These are phyloP conservation scores for Phytophthora hibernalis DNA, from an alignment of 352 stramenopile genomes.

Conservation along the genomic window DNA sequence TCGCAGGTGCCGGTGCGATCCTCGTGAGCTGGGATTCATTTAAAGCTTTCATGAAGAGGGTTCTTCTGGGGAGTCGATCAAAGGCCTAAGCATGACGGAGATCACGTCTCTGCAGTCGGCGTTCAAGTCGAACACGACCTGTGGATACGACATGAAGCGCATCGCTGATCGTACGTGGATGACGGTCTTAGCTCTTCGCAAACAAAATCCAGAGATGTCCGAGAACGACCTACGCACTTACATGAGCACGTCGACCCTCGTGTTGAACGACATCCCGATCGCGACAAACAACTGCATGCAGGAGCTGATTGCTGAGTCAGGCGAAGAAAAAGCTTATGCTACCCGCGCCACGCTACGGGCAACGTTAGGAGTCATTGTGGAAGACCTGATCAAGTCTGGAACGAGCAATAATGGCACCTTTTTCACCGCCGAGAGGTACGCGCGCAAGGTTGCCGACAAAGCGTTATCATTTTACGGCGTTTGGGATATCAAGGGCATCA, in stretches of 20 bases:
- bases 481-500: slow-evolving; percentile 47
- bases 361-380: slow-evolving; percentile 50
- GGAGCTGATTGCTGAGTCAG: slow-evolving; percentile 29
- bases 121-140: slow-evolving; percentile 27
- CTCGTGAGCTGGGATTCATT: slow-evolving; percentile 25
- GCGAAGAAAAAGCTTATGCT: slow-evolving; percentile 13
- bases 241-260: slow-evolving; percentile 39
- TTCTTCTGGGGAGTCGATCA: slow-evolving; percentile 21
- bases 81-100: slow-evolving; percentile 11
- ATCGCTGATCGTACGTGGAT: slow-evolving; percentile 28
- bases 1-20: slow-evolving; percentile 31
- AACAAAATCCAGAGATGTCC: slow-evolving; percentile 18
- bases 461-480: slow-evolving; percentile 38
- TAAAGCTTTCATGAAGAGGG: slow-evolving; percentile 19
- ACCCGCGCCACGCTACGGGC: slow-evolving; percentile 46
- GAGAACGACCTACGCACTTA: slow-evolving; percentile 25
- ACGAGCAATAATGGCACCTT: slow-evolving; percentile 35
- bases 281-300: slow-evolving; percentile 45
- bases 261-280: slow-evolving; percentile 50
- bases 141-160: slow-evolving; percentile 30
- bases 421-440: slow-evolving; percentile 35
- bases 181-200: slow-evolving; percentile 16
- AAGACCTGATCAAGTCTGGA: slow-evolving; percentile 41
- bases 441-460: slow-evolving; percentile 40
- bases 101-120: slow-evolving; percentile 19